Conservation (phyloP, 305 asterid genomes). For the Solanum hybrid region DNA sequence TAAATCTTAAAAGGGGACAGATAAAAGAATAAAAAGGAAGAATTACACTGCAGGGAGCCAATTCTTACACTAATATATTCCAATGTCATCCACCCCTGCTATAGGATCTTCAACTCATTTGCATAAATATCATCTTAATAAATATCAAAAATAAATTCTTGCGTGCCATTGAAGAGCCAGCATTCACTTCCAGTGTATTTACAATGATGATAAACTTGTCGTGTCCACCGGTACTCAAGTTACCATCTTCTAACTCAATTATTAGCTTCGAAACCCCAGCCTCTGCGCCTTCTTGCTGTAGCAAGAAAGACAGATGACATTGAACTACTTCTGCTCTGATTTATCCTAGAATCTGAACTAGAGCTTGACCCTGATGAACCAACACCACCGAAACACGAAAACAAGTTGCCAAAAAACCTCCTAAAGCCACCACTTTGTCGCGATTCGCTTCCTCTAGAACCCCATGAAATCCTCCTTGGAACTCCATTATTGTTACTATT, state of each 20-base stretch:
- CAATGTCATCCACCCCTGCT: conserved; percentile 2
- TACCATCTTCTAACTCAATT: conserved; percentile 27
- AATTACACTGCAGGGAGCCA: conserved; percentile 11
- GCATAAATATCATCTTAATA: not conserved
- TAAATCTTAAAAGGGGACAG: conserved; percentile 17
- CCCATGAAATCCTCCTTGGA: conserved; percentile 81
- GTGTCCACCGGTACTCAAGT: not conserved
- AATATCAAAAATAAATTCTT: not conserved
- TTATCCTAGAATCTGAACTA: conserved; percentile 50
- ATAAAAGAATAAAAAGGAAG: conserved; percentile 6
- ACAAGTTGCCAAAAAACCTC: conserved; percentile 43
- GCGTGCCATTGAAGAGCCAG: not conserved
- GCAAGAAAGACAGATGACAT: conserved; percentile 50
- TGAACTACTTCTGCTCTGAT: conserved; percentile 25
- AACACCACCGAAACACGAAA: conserved; percentile 69
- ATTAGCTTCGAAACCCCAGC: conserved; percentile 47
- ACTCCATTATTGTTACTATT: conserved; percentile 35
- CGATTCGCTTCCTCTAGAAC: conserved; percentile 49
- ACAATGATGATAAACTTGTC: not conserved
- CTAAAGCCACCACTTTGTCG: conserved; percentile 46
- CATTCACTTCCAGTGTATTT: not conserved
- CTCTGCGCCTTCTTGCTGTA: conserved; percentile 46
- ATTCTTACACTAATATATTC: conserved; percentile 7
- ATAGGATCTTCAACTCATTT: conserved; percentile 10
- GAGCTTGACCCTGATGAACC: conserved; percentile 41